A percentile compares a stretch with the other conserved stretches of the same genome.
phyloP scores from a whole-genome alignment of 441 rosid genomes.

The Viola pubescens region DNA sequence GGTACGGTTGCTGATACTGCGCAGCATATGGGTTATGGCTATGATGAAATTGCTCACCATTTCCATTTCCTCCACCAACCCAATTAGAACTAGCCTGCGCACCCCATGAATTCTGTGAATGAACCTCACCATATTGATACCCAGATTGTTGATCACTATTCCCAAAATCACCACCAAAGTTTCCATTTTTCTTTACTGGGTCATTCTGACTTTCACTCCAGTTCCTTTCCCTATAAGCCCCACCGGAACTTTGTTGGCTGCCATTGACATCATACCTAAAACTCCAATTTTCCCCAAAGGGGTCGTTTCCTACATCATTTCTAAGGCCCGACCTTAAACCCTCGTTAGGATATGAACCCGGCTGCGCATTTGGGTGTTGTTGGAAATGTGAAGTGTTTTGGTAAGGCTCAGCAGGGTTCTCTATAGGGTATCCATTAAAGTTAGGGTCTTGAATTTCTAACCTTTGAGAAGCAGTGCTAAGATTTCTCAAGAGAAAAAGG shows the following conservation, averaged over 20 bases:
- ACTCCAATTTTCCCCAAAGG: conserved; percentile 12
- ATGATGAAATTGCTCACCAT: conserved; percentile 10
- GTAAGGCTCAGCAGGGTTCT: conserved; percentile 14
- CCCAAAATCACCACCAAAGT: conserved; percentile 17
- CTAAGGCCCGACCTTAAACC: conserved; percentile 21
- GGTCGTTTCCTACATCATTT: conserved; percentile 6
- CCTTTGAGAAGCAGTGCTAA: conserved; percentile 44
- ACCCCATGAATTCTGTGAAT: conserved; percentile 4
- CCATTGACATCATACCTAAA: conserved; percentile 13
- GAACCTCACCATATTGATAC: conserved; percentile 5
- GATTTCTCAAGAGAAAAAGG: conserved; percentile 21
- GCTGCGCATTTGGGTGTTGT: conserved; percentile 17
- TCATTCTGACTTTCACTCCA: conserved; percentile 15
- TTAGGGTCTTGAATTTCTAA: conserved; percentile 27
- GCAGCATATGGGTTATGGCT: conserved; percentile 3
- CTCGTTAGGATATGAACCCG: conserved; percentile 24
- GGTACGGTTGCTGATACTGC: conserved; percentile 17
- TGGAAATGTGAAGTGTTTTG: conserved; percentile 12
- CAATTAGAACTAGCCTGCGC: conserved; percentile 8
- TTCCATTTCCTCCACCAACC: conserved; percentile 8
- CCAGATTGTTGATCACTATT: conserved; percentile 9
- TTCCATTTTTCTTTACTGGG: conserved; percentile 16
- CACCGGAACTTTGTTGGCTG: conserved; percentile 5
- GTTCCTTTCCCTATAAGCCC: conserved; percentile 13
- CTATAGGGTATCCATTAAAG: conserved; percentile 6